Conservation (phyloP, 345 rosid genomes). For the Conringia planisiliqua region DNA sequence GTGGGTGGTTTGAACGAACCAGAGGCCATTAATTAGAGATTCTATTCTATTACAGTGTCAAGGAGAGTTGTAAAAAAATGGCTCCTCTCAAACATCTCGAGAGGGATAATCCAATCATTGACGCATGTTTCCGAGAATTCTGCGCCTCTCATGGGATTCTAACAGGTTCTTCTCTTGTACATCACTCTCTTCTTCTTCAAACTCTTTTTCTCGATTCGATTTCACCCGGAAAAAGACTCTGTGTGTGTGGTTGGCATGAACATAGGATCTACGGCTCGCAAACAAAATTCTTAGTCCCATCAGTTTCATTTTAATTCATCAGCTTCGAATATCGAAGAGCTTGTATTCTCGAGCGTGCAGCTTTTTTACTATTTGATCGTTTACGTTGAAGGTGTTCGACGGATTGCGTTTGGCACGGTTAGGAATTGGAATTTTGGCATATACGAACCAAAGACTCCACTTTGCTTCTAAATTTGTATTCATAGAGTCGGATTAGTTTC, state of each 20-base stretch:
- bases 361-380: not conserved
- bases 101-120: conserved; percentile 46
- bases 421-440: not conserved
- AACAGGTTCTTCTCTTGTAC: conserved; percentile 38
- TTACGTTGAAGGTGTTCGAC: conserved; percentile 14
- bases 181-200: not conserved
- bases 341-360: not conserved
- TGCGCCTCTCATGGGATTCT: conserved; percentile 60
- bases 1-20: not conserved
- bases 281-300: no score
- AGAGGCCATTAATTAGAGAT: not conserved
- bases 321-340: no score
- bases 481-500: not conserved
- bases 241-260: no score
- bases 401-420: not conserved
- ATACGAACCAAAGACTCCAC: not conserved
- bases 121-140: conserved; percentile 50
- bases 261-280: no score
- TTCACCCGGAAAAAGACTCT: not conserved
- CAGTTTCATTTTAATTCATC: no score
- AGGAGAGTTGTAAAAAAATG: conserved; percentile 30
- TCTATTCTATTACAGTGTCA: no score
- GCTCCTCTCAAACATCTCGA: conserved; percentile 55
- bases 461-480: not conserved
- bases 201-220: not conserved